Evolutionary conservation across 345 rosid genomes (phyloP).

Genomic region (Bruguiera sexangula): DNA sequence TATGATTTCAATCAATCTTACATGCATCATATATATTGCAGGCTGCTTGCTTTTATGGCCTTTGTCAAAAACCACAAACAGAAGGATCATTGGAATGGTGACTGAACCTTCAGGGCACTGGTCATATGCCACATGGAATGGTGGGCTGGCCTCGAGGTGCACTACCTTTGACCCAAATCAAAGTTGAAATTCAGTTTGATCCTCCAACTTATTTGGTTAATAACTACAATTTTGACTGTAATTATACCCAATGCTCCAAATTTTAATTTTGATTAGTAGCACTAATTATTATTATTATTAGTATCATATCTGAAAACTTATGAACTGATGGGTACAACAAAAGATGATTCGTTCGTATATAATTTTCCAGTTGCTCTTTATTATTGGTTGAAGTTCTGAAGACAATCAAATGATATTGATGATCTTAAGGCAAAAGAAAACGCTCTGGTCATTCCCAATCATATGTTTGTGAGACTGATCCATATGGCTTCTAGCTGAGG

Average conservation of each 20-base stretch:
- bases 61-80: neutral
- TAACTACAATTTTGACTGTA: neutral
- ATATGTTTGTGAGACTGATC: neutral
- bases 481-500: neutral
- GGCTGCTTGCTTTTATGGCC: slow-evolving; percentile 6
- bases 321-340: neutral
- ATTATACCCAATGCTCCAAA: no score
- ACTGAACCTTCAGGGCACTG: neutral
- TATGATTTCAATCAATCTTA: no score
- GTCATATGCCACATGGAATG: neutral
- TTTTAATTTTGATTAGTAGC: no score
- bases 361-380: no score
- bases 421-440: neutral
- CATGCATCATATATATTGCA: neutral
- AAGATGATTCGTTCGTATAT: no score
- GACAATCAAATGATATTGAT: no score
- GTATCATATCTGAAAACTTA: neutral
- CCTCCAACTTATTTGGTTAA: neutral
- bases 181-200: neutral
- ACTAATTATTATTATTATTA: no score
- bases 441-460: slow-evolving; percentile 1
- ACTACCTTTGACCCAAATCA: no score
- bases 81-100: neutral
- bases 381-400: no score
- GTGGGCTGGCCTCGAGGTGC: neutral